Base-by-base conservation (phyloP, 1,284 basidiomycete species). In the Cronartium quercuum region DNA sequence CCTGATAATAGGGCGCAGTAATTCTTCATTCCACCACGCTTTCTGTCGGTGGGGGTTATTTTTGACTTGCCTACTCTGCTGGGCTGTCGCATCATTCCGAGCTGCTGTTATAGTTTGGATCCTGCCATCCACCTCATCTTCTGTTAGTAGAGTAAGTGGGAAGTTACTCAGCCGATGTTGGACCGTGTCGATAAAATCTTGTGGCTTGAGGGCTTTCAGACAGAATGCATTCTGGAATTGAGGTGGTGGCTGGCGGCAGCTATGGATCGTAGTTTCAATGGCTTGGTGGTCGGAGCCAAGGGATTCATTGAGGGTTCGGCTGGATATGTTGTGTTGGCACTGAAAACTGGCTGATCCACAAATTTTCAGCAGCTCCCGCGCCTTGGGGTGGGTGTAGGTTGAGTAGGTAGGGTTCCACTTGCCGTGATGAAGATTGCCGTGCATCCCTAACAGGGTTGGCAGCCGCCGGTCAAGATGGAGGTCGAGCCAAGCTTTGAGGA, bases 11-110 rank as follows among this genome's bases (percentile, higher is more conserved):
- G 58, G 58, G 13, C 34, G 21, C 15, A 61, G 34, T 37, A 13
- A 24, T 61, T 61, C 34, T 24, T 24, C 34, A 29, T 61, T 24
- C 58, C 58, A 61, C 58, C 58, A 61, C 58, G 58, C 15, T 61
- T 61, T 61, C 15, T 29, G 21, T n/a, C 58, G 58, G 24, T 61
- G 21, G 13, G 21, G 15, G 15, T 61, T 61, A 4, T n/a, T 61
- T 24, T 61, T 61, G 21, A 61, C 58, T 15, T 12, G 13, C 35
- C 35, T 61, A 37, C 58, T 29, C 34, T 61, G 58, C 15, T 24
- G 13, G 15, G 21, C 13, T n/a, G 35, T 24, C 35, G 58, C 58
- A 13, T 61, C 15, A 15, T 12, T 61, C 21, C 21, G 21, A n/a
- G 58, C 13, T 13, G 21, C 34, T 61, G 58, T 61, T 13, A 61